These are phyloP conservation scores for Corymbia calophylla DNA, from an alignment of 441 rosid species.

Conservation along the genomic window DNA sequence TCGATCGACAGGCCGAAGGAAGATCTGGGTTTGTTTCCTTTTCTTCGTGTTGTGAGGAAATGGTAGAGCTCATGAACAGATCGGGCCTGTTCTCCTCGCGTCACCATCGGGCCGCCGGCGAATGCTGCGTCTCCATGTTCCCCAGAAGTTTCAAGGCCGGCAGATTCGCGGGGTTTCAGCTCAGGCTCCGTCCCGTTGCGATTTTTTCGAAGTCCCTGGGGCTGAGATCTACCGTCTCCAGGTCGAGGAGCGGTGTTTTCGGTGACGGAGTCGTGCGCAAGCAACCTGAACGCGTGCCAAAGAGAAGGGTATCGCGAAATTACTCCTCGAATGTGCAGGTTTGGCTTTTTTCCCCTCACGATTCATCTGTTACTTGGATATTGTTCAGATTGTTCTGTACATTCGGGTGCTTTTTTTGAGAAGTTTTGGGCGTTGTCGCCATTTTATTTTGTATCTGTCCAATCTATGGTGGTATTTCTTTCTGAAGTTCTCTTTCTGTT, in stretches of 20 bases:
- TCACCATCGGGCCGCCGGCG: conserved; percentile 2
- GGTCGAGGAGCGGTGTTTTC: conserved; percentile 18
- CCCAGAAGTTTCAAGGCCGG: conserved; percentile 22
- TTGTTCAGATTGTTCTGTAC: background rate
- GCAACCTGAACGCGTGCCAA: conserved; percentile 14
- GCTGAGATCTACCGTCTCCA: conserved; percentile 19
- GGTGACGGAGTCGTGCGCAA: conserved; percentile 30
- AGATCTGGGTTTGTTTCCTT: background rate
- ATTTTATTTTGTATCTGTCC: background rate
- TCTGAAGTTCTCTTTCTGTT: background rate
- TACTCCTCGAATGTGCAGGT: background rate
- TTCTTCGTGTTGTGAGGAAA: conserved; percentile 12
- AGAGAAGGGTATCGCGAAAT: conserved; percentile 1
- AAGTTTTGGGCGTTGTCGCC: background rate
- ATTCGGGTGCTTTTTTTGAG: background rate
- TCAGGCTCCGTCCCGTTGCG: background rate
- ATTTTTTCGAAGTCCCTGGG: conserved; percentile 21
- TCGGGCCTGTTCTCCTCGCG: conserved; percentile 22
- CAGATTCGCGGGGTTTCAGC: conserved; percentile 13
- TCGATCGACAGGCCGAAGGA: background rate
- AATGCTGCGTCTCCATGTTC: conserved; percentile 5
- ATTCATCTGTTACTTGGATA: background rate
- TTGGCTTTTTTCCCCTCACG: background rate
- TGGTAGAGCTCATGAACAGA: conserved; percentile 39
- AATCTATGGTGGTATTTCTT: background rate